phyloP scores from a whole-genome alignment of 2,329 filamentous ascomycete species.

The Penicillium corylophilum region DNA sequence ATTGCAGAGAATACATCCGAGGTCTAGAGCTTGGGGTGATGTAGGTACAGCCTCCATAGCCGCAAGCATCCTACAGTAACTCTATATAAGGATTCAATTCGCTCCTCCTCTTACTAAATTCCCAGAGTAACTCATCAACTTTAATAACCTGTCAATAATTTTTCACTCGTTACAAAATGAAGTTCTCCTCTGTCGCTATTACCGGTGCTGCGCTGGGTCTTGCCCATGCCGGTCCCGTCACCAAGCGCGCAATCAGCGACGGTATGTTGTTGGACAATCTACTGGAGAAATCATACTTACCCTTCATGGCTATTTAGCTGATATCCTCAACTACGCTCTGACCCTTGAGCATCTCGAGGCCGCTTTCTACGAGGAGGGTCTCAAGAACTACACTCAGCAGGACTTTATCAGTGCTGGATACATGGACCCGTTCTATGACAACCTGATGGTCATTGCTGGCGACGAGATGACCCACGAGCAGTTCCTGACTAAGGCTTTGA shows the following conservation, averaged over 20 bases:
- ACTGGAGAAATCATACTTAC: background rate
- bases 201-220: constrained; percentile 2
- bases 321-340: constrained; percentile 26
- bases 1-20: background rate
- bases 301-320: constrained; percentile 4
- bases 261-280: background rate
- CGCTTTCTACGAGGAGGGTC: constrained; percentile 61
- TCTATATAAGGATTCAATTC: background rate
- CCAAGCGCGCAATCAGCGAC: constrained; percentile 7
- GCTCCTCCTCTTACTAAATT: background rate
- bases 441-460: constrained; percentile 55
- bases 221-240: constrained; percentile 6
- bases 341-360: constrained; percentile 59
- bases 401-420: constrained; percentile 57
- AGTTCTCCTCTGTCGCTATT: constrained; percentile 5
- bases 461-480: constrained; percentile 61
- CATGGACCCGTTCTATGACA: constrained; percentile 54
- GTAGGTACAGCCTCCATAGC: background rate
- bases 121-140: background rate
- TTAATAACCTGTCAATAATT: background rate
- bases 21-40: background rate
- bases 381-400: constrained; percentile 55
- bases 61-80: background rate
- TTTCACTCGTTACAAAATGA: constrained; percentile 1
- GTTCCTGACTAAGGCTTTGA: constrained; percentile 52